Percentiles rank a stretch among this genome's conserved stretches.
These are phyloP conservation scores for Adansonia digitata DNA, from an alignment of 345 rosid genomes.

Conservation along the genomic window DNA sequence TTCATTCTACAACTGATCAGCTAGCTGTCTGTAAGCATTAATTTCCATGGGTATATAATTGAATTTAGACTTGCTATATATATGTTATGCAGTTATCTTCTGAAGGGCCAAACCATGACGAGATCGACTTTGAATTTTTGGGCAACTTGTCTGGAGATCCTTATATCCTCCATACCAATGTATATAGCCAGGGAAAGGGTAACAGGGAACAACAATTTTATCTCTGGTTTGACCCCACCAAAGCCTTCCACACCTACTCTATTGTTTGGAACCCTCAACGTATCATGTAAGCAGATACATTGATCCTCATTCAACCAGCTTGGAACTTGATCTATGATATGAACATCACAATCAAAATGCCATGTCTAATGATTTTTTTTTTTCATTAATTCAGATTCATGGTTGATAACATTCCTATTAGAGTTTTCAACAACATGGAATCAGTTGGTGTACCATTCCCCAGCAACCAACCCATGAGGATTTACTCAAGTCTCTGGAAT, in stretches of 20 bases:
- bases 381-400: neutral
- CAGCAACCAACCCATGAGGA: no score
- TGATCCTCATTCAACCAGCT: no score
- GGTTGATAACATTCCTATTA: conserved; percentile 3
- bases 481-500: no score
- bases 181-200: conserved; percentile 54
- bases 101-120: conserved; percentile 44
- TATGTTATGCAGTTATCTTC: conserved; percentile 38
- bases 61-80: no score
- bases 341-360: neutral
- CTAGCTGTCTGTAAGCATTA: no score
- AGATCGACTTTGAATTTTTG: conserved; percentile 65
- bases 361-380: neutral
- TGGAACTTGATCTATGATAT: no score
- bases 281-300: conserved; percentile 31
- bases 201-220: no score
- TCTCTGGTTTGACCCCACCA: conserved; percentile 68
- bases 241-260: conserved; percentile 64
- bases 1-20: no score
- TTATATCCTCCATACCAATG: conserved; percentile 57
- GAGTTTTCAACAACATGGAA: conserved; percentile 11
- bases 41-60: no score
- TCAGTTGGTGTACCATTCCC: neutral
- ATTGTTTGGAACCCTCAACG: conserved; percentile 57
- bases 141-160: conserved; percentile 59